Evolutionary conservation across 805 yeast genomes (phyloP).

Genomic region (Lachancea cidri): DNA sequence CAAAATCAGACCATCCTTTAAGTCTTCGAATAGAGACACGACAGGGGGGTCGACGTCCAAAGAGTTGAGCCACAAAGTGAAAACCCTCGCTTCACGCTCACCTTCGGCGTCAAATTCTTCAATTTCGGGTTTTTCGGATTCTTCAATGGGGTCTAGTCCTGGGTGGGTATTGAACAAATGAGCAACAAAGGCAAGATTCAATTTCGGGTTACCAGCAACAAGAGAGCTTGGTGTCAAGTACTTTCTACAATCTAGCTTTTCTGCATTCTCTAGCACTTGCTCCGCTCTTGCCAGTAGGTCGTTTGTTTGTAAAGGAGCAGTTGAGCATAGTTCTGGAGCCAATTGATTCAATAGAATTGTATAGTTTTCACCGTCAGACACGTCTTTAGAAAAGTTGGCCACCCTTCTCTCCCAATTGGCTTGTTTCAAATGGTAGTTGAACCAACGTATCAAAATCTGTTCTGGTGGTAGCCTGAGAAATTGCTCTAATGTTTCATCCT

Average conservation of each 20-base stretch:
- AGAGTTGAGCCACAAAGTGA: slow-evolving; percentile 95
- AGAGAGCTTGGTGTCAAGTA: slow-evolving; percentile 90
- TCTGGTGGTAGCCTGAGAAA: slow-evolving; percentile 96
- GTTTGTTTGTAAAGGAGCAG: slow-evolving; percentile 69
- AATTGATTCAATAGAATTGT: slow-evolving; percentile 85
- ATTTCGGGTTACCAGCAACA: slow-evolving; percentile 93
- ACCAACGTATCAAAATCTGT: slow-evolving; percentile 94
- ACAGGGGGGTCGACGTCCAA: slow-evolving; percentile 95
- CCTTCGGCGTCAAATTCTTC: slow-evolving; percentile 99
- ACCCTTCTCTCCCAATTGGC: slow-evolving; percentile 89
- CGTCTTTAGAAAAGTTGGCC: slow-evolving; percentile 78
- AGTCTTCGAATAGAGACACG: slow-evolving; percentile 84
- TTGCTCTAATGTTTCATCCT: slow-evolving; percentile 95
- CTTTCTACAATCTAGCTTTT: slow-evolving; percentile 85
- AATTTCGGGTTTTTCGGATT: slow-evolving; percentile 83
- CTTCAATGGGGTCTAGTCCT: slow-evolving; percentile 93
- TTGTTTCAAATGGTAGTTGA: slow-evolving; percentile 90
- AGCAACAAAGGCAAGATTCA: slow-evolving; percentile 96
- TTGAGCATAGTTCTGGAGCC: slow-evolving; percentile 77
- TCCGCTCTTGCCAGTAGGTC: slow-evolving; percentile 83
- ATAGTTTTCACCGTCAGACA: slow-evolving; percentile 92
- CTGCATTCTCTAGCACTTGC: slow-evolving; percentile 80
- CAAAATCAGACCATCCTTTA: slow-evolving; percentile 85
- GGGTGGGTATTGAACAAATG: slow-evolving; percentile 95
- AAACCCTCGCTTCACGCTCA: slow-evolving; percentile 98